Base-by-base conservation (phyloP, 225 moss, liverwort and hornwort species). In the Climacium dendroides region DNA sequence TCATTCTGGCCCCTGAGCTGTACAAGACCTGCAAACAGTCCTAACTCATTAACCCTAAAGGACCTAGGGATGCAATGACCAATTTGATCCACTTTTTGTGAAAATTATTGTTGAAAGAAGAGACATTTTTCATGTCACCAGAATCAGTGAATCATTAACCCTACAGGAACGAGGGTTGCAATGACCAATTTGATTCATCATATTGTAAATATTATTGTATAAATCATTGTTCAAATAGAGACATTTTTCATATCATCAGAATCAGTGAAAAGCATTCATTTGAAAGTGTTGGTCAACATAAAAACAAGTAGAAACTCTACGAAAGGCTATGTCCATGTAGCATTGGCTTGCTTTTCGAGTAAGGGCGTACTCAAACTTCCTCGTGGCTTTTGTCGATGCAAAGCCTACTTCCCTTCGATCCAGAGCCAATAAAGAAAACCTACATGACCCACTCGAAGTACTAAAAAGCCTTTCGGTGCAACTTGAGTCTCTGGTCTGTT, bases 1-100 rank as follows among this genome's bases (percentile, higher is more conserved):
- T 80, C 79, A 94, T 97, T n/a, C 92, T 89, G 45, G 96, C 97
- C 60, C 97, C 95, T 53, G 87, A 88, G 37, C 87, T 91, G 80
- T 93, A 84, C 83, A 97, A 90, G 54, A 91, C 81, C 97, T 97
- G 88, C 61, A 85, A 86, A 47, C 24, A 2, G 53, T 34, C 53
- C 17, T 35, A 35, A 48, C 28, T 8, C 41, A 59, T 25, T 43
- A 60, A 25, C 74, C 35, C 47, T 58, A 9, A 25, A 59, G 23
- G 59, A 24, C 58, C 37, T 3, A 52, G 10, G 37, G 55, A 4
- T 83, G 19, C 18, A 69, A 55, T 28, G 69, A 67, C 24, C 84
- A 17, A n/a, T 74, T 74, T 45, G 19, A 47, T 26, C 13, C 35
- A 48, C 26, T 18, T 19, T 48, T 17, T 26, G 19, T 74, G 61